Percentiles rank a stretch among this genome's conserved stretches.
Evolutionary conservation across 805 yeast genomes (phyloP).

Genomic region (Ogataea parapolymorpha): DNA sequence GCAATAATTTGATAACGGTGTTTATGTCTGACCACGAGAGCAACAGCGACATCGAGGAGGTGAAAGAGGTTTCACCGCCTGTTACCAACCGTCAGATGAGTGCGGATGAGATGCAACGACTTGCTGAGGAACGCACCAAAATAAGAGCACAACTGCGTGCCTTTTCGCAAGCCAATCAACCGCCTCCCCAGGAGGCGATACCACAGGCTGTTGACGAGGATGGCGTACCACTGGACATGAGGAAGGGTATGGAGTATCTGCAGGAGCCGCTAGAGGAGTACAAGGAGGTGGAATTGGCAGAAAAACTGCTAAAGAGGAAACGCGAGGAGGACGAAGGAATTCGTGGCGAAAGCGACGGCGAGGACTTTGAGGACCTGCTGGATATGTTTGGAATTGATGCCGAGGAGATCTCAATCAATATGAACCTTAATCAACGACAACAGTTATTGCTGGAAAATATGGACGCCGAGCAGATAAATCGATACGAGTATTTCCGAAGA

Average conservation of each 20-base stretch:
- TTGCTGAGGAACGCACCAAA: conserved; percentile 9
- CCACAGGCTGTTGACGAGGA: conserved; percentile 14
- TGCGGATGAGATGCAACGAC: conserved; percentile 9
- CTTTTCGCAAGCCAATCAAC: conserved; percentile 8
- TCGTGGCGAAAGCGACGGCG: conserved; percentile 24
- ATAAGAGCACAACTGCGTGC: conserved; percentile 8
- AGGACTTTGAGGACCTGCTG: conserved; percentile 30
- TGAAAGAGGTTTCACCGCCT: conserved; percentile 8
- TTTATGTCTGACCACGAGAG: conserved; percentile 6
- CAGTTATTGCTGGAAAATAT: conserved; percentile 66
- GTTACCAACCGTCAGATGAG: conserved; percentile 9
- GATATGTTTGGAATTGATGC: conserved; percentile 31
- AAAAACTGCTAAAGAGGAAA: conserved; percentile 24
- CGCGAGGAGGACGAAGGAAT: conserved; percentile 31
- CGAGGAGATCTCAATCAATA: conserved; percentile 31
- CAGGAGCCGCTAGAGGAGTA: conserved; percentile 23
- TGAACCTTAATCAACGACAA: conserved; percentile 53
- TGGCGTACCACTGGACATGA: conserved; percentile 27
- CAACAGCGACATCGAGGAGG: conserved; percentile 4
- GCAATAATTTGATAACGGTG: background rate
- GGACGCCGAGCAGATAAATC: conserved; percentile 76
- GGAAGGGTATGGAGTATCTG: conserved; percentile 24
- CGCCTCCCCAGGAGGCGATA: background rate
- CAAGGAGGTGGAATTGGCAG: conserved; percentile 21
- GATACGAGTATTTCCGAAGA: conserved; percentile 84